phyloP scores from a whole-genome alignment of 2,329 filamentous ascomycete species.

The Botrytis aclada region DNA sequence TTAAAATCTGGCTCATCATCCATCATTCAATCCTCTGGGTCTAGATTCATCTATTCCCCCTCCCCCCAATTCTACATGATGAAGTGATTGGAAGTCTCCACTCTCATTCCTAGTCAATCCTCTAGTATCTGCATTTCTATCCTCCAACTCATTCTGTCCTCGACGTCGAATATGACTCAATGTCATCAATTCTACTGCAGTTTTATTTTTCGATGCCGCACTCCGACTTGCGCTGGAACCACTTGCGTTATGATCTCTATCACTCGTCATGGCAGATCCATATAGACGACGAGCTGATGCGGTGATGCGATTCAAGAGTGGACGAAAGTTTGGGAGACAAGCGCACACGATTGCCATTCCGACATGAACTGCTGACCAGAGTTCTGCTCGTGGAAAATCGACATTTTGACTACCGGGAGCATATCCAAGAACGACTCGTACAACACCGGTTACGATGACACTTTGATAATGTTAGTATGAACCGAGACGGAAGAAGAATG shows the following conservation, averaged over 20 bases:
- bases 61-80: background rate
- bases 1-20: background rate
- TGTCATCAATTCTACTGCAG: background rate
- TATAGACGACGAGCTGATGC: constrained; percentile 11
- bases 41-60: background rate
- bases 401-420: constrained; percentile 21
- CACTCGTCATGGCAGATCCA: constrained; percentile 7
- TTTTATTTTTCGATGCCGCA: constrained; percentile 8
- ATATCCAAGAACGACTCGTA: constrained; percentile 21
- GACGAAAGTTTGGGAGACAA: constrained; percentile 22
- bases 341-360: constrained; percentile 24
- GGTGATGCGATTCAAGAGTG: constrained; percentile 18
- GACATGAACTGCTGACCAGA: constrained; percentile 23
- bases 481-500: background rate
- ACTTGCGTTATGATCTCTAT: background rate
- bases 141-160: background rate
- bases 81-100: background rate
- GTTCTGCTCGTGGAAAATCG: constrained; percentile 20
- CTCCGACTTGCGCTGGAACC: constrained; percentile 4
- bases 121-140: constrained; percentile 9
- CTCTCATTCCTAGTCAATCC: constrained; percentile 9
- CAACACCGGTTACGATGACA: constrained; percentile 21
- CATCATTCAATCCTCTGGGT: background rate
- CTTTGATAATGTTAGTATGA: constrained; percentile 11
- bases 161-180: background rate